A percentile compares a stretch with the other conserved stretches of the same genome.
phyloP scores from a whole-genome alignment of 2,329 filamentous ascomycete species.

The Cladosporium sp. region DNA sequence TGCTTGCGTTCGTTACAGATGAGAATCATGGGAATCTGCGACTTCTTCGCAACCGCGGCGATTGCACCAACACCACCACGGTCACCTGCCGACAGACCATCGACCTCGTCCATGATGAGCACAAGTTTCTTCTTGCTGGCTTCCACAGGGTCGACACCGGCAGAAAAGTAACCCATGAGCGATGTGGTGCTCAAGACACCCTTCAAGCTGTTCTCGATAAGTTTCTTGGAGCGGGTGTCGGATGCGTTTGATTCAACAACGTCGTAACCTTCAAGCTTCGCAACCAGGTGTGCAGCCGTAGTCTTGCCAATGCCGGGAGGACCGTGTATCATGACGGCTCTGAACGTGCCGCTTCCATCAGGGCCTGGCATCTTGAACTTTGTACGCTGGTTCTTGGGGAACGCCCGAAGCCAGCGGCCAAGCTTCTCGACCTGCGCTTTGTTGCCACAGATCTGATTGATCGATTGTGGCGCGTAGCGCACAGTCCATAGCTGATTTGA shows the following conservation, averaged over 20 bases:
- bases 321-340: slow-evolving; percentile 92
- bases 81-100: slow-evolving; percentile 97
- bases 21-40: slow-evolving; percentile 88
- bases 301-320: slow-evolving; percentile 98
- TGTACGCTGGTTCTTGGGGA: slow-evolving; percentile 74
- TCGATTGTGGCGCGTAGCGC: slow-evolving; percentile 85
- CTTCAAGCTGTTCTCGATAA: slow-evolving; percentile 83
- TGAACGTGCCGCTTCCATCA: slow-evolving; percentile 78
- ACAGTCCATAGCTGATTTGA: slow-evolving; percentile 81
- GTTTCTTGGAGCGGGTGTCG: slow-evolving; percentile 91
- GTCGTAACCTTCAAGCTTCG: slow-evolving; percentile 90
- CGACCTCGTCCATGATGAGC: slow-evolving; percentile 97
- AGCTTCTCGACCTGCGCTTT: slow-evolving; percentile 87
- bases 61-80: slow-evolving; percentile 92
- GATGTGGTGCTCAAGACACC: slow-evolving; percentile 94
- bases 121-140: slow-evolving; percentile 86
- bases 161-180: slow-evolving; percentile 84
- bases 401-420: slow-evolving; percentile 81
- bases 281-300: slow-evolving; percentile 90
- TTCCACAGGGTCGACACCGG: slow-evolving; percentile 78
- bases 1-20: slow-evolving; percentile 94
- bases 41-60: slow-evolving; percentile 93
- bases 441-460: slow-evolving; percentile 92
- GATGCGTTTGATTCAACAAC: slow-evolving; percentile 94
- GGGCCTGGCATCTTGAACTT: slow-evolving; percentile 80